Conservation (phyloP, 208 protist genomes). For the Jaenimonas drosophilae region DNA sequence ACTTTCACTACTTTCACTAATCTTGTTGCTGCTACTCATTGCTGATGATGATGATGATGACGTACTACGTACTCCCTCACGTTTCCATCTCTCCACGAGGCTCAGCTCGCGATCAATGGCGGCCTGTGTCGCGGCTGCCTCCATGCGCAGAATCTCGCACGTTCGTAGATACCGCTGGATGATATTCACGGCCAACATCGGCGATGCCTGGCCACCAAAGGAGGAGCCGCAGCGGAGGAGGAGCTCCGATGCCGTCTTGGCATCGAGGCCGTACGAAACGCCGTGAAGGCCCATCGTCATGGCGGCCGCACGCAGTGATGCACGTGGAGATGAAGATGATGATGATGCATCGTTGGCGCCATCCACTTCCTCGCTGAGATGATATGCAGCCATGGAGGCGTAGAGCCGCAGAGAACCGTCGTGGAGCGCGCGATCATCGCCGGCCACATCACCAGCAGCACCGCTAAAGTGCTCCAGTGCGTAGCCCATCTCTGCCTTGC, state of each 20-base stretch:
- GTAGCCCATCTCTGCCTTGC: conserved; percentile 52
- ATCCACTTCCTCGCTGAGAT: conserved; percentile 5
- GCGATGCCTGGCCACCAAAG: conserved; percentile 48
- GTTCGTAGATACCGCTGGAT: conserved; percentile 56
- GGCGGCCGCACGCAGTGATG: conserved; percentile 1
- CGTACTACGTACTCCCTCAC: background rate
- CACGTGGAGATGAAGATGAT: background rate
- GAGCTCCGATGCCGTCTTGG: conserved; percentile 31
- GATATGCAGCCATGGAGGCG: conserved; percentile 7
- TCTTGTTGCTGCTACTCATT: background rate
- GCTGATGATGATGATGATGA: no score
- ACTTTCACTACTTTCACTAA: no score
- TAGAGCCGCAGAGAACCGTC: background rate
- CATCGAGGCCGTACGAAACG: conserved; percentile 50
- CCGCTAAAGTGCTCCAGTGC: conserved; percentile 33
- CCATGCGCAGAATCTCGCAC: conserved; percentile 30
- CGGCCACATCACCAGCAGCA: background rate
- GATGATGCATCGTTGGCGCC: background rate
- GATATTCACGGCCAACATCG: conserved; percentile 60
- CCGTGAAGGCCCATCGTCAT: conserved; percentile 15
- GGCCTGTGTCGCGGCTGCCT: conserved; percentile 13
- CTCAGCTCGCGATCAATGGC: conserved; percentile 2
- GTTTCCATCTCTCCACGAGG: no score
- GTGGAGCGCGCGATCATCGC: background rate
- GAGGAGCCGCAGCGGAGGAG: conserved; percentile 58